Evolutionary conservation across 768 basidiomycete genomes (phyloP).

Genomic region (Mycena olivaceomarginata): DNA sequence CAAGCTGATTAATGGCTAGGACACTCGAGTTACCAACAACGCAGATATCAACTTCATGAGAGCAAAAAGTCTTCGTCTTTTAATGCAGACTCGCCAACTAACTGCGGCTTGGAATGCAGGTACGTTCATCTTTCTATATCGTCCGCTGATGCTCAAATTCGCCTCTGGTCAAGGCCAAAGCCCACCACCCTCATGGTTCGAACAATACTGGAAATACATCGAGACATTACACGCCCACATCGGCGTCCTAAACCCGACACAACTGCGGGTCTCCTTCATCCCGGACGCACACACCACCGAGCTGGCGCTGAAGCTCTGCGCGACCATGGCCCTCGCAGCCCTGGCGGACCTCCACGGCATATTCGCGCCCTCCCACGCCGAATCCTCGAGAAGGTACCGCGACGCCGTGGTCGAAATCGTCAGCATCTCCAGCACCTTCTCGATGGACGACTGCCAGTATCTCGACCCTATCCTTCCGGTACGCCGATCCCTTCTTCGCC

Average conservation of each 20-base stretch:
- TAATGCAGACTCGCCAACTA: conserved; percentile 28
- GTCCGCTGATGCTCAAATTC: neutral
- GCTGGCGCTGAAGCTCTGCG: conserved; percentile 33
- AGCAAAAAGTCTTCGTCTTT: conserved; percentile 38
- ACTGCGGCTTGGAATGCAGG: conserved; percentile 32
- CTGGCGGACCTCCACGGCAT: conserved; percentile 42
- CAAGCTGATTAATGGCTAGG: conserved; percentile 3
- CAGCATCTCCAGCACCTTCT: conserved; percentile 43
- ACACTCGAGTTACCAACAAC: conserved; percentile 22
- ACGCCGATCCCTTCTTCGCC: neutral
- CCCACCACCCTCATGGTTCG: conserved; percentile 34
- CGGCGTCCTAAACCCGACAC: conserved; percentile 20
- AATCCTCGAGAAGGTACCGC: conserved; percentile 41
- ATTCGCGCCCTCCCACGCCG: conserved; percentile 40
- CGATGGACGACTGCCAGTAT: conserved; percentile 38
- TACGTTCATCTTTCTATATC: neutral
- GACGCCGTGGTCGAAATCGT: conserved; percentile 41
- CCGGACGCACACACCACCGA: conserved; percentile 34
- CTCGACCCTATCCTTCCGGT: conserved; percentile 44
- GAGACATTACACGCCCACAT: conserved; percentile 33
- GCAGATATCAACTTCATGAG: conserved; percentile 36
- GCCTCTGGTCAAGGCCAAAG: neutral
- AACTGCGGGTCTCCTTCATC: conserved; percentile 38
- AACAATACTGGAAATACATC: conserved; percentile 41
- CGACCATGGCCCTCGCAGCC: conserved; percentile 35